A percentile compares a stretch with the other conserved stretches of the same genome.
phyloP scores from a whole-genome alignment of 495 filamentous ascomycete genomes.

The Penicillium psychrofluorescens region DNA sequence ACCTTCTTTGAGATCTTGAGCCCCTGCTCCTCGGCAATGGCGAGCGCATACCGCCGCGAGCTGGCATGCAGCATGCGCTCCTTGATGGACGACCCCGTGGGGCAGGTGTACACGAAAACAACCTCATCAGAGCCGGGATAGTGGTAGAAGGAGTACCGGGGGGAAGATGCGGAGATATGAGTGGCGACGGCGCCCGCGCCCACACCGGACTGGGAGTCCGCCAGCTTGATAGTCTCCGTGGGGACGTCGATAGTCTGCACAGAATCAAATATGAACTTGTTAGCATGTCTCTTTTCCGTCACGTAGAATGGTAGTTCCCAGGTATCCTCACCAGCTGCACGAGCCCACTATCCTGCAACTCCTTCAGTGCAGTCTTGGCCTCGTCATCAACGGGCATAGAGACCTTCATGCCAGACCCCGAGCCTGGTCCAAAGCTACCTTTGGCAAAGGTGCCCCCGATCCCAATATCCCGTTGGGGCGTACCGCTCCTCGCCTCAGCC shows the following conservation, averaged over 20 bases:
- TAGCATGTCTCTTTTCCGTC: background rate
- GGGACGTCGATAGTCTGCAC: constrained; percentile 52
- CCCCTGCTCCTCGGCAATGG: constrained; percentile 61
- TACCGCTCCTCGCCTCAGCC: constrained; percentile 70
- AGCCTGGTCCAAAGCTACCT: constrained; percentile 30
- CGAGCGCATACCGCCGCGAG: constrained; percentile 64
- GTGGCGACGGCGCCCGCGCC: constrained; percentile 44
- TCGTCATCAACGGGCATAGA: constrained; percentile 62
- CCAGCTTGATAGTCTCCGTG: constrained; percentile 73
- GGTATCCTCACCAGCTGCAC: constrained; percentile 73
- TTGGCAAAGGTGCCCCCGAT: constrained; percentile 55
- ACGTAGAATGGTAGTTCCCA: background rate
- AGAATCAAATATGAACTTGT: constrained; percentile 10
- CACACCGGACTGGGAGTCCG: constrained; percentile 42
- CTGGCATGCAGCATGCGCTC: constrained; percentile 93
- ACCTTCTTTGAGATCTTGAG: constrained; percentile 71
- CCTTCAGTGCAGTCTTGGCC: constrained; percentile 57
- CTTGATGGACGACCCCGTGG: constrained; percentile 71
- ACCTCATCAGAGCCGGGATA: constrained; percentile 58
- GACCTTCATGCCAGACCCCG: constrained; percentile 48
- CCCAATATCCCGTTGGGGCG: constrained; percentile 46
- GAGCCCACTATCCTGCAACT: constrained; percentile 50
- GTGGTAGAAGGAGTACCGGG: constrained; percentile 86
- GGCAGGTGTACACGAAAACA: constrained; percentile 94
- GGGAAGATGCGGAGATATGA: constrained; percentile 71